These are phyloP conservation scores for Ceratocystis eucalypticola DNA, from an alignment of 2,329 filamentous ascomycete species.

Conservation along the genomic window DNA sequence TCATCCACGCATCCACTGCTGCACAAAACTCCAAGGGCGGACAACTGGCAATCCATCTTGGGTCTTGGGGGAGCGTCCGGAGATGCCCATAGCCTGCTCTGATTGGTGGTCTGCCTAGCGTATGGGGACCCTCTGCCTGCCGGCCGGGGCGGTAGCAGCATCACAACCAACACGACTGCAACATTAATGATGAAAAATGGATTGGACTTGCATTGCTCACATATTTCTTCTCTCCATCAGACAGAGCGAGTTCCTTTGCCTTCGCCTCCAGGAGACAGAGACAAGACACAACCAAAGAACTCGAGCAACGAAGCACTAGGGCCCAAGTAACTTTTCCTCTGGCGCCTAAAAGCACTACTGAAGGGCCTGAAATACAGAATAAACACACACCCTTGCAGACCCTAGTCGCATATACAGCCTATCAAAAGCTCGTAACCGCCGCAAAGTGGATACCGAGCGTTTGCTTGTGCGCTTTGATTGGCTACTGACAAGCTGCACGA, in stretches of 20 bases:
- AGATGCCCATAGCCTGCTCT: neutral
- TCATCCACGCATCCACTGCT: neutral
- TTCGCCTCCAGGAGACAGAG: neutral
- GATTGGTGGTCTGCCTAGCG: neutral
- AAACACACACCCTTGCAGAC: neutral
- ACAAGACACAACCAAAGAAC: neutral
- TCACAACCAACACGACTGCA: conserved; percentile 1
- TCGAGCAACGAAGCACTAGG: neutral
- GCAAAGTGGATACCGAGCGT: conserved; percentile 1
- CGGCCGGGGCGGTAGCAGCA: neutral
- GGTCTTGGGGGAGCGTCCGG: neutral
- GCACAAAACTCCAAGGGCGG: neutral
- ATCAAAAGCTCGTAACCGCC: neutral
- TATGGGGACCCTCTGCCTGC: neutral
- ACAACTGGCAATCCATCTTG: neutral
- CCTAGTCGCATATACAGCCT: neutral
- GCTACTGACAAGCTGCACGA: neutral
- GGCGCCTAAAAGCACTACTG: neutral
- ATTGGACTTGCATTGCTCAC: neutral
- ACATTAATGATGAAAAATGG: neutral
- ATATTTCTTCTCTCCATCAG: neutral
- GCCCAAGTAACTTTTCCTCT: neutral
- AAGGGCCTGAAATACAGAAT: neutral
- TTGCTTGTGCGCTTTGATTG: neutral
- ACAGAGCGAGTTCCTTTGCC: neutral